These are phyloP conservation scores for Russula sp. DNA, from an alignment of 768 basidiomycete genomes.

Conservation along the genomic window DNA sequence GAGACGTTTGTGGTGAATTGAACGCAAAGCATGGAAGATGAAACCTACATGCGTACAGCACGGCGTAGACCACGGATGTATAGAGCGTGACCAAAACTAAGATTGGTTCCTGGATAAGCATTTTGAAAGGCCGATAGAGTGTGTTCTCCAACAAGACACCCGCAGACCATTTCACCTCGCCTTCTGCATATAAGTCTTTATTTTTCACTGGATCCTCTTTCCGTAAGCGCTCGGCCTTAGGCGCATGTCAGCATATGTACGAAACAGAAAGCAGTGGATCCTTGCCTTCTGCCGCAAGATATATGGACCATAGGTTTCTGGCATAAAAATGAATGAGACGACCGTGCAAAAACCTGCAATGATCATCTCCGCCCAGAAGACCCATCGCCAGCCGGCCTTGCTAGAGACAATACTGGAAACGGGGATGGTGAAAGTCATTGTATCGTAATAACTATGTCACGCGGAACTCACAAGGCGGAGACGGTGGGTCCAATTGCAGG, in stretches of 20 bases:
- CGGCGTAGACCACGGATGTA: slow-evolving; percentile 52
- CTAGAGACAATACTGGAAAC: slow-evolving; percentile 6
- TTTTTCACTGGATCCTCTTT: slow-evolving; percentile 43
- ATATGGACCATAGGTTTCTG: slow-evolving; percentile 7
- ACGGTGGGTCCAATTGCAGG: slow-evolving; percentile 26
- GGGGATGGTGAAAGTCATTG: background rate
- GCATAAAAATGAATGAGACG: background rate
- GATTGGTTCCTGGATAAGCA: slow-evolving; percentile 59
- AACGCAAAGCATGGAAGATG: background rate
- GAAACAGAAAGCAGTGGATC: background rate
- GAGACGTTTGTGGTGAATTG: background rate
- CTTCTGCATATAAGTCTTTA: slow-evolving; percentile 46
- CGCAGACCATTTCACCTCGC: slow-evolving; percentile 54
- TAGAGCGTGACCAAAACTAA: slow-evolving; percentile 57
- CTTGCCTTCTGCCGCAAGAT: slow-evolving; percentile 8
- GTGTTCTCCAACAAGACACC: slow-evolving; percentile 47
- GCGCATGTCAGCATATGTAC: background rate
- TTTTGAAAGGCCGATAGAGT: slow-evolving; percentile 50
- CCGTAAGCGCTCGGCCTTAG: slow-evolving; percentile 41
- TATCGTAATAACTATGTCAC: background rate
- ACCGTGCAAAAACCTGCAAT: slow-evolving; percentile 3
- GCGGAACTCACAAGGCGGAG: slow-evolving; percentile 17
- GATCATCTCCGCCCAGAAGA: slow-evolving; percentile 15
- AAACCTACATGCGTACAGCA: slow-evolving; percentile 52
- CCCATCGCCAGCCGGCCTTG: slow-evolving; percentile 9